phyloP scores from a whole-genome alignment of 1,284 basidiomycete genomes.

The Taiwanofungus camphoratus region DNA sequence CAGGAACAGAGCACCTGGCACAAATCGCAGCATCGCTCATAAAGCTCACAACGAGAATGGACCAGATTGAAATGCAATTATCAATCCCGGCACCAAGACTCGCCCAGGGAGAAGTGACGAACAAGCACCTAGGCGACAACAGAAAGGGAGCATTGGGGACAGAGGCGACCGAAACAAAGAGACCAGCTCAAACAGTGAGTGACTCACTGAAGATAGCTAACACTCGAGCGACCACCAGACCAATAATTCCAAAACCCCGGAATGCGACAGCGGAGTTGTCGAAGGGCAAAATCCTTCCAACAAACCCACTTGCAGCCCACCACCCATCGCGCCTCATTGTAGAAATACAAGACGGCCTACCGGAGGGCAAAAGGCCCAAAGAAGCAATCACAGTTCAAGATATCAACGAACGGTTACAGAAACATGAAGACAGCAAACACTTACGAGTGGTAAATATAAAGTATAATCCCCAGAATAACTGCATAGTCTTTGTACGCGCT shows the following conservation, averaged over 20 bases:
- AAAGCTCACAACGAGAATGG: too few species aligned
- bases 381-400: neutral
- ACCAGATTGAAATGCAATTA: too few species aligned
- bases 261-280: neutral
- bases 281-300: neutral
- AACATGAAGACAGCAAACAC: neutral
- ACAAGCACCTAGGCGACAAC: too few species aligned
- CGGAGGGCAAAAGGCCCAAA: neutral
- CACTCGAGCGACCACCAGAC: neutral
- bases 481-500: slow-evolving; percentile 1
- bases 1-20: too few species aligned
- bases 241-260: neutral
- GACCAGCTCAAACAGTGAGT: too few species aligned
- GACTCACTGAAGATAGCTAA: too few species aligned
- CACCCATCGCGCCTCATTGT: slow-evolving; percentile 2
- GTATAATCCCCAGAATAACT: slow-evolving; percentile 4
- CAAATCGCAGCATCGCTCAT: too few species aligned
- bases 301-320: neutral
- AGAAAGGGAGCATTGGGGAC: too few species aligned
- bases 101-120: too few species aligned
- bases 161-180: too few species aligned
- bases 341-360: neutral
- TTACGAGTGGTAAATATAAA: slow-evolving; percentile 1
- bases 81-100: too few species aligned
- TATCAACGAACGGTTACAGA: slow-evolving; percentile 1